Conservation (phyloP, 805 yeast species). For the Wickerhamiella allomyrinae region DNA sequence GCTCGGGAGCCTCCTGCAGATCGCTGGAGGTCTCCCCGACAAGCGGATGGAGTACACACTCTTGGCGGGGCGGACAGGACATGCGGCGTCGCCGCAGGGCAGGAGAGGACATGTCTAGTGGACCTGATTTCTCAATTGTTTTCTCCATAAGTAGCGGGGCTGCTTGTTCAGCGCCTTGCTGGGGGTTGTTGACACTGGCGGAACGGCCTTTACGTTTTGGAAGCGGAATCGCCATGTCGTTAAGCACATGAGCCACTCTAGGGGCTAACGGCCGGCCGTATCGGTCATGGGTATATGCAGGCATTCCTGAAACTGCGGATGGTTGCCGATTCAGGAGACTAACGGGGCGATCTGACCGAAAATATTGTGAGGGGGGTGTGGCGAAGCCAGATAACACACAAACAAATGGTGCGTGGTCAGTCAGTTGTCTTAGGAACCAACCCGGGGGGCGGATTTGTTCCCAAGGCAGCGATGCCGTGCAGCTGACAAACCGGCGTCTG, state of each 20-base stretch:
- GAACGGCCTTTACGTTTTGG: too few species aligned
- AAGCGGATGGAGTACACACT: not conserved
- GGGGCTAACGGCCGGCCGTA: conserved; percentile 8
- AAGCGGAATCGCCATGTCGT: conserved; percentile 3
- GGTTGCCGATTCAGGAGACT: not conserved
- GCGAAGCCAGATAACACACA: too few species aligned
- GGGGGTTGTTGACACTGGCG: too few species aligned
- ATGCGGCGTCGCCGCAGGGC: not conserved
- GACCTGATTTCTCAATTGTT: not conserved
- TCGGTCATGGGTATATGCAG: conserved; percentile 5
- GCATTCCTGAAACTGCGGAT: not conserved
- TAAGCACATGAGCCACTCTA: conserved; percentile 2
- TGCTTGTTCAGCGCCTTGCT: too few species aligned
- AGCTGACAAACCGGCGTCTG: too few species aligned
- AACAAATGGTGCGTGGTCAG: too few species aligned
- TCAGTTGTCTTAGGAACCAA: too few species aligned
- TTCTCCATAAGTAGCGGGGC: too few species aligned
- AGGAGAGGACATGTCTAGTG: not conserved
- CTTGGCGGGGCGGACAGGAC: not conserved
- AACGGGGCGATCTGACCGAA: not conserved
- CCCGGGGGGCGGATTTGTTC: too few species aligned
- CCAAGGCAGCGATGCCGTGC: too few species aligned
- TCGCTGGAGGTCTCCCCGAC: not conserved
- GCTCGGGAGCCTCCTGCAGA: not conserved
- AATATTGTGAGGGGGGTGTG: too few species aligned